Percentiles rank a stretch among this genome's conserved stretches.
Evolutionary conservation across 345 rosid species (phyloP).

Genomic region (Eucalyptus tenuipes): DNA sequence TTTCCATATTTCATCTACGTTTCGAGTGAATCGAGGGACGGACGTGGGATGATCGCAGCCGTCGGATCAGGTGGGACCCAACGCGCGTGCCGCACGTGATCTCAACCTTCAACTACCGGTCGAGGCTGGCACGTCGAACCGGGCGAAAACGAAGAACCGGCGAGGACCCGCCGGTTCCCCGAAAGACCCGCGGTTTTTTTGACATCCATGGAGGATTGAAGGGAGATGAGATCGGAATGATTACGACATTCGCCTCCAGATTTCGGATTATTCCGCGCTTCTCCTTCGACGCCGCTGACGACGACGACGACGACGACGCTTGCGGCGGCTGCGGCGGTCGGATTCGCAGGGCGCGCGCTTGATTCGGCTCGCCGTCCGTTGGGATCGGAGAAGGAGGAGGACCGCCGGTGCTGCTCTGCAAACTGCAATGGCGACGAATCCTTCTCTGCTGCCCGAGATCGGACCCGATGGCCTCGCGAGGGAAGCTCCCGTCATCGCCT

Average conservation of each 20-base stretch:
- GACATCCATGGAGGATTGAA: background rate
- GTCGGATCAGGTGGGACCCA: background rate
- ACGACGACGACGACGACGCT: background rate
- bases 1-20: no score
- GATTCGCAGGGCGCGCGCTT: background rate
- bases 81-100: background rate
- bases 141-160: background rate
- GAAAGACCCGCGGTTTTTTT: background rate
- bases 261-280: background rate
- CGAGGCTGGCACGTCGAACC: background rate
- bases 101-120: background rate
- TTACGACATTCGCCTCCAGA: background rate
- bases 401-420: background rate
- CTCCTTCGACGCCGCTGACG: background rate
- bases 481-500: slow-evolving; percentile 83
- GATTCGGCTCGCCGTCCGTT: background rate
- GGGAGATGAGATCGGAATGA: background rate
- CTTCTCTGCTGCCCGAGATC: slow-evolving; percentile 57
- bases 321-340: background rate
- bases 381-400: background rate
- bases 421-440: slow-evolving; percentile 15
- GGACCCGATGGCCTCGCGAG: slow-evolving; percentile 83
- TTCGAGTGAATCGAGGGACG: no score
- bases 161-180: background rate
- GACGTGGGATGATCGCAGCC: background rate